phyloP scores from a whole-genome alignment of 208 protist species.

The Leishmania turanica region DNA sequence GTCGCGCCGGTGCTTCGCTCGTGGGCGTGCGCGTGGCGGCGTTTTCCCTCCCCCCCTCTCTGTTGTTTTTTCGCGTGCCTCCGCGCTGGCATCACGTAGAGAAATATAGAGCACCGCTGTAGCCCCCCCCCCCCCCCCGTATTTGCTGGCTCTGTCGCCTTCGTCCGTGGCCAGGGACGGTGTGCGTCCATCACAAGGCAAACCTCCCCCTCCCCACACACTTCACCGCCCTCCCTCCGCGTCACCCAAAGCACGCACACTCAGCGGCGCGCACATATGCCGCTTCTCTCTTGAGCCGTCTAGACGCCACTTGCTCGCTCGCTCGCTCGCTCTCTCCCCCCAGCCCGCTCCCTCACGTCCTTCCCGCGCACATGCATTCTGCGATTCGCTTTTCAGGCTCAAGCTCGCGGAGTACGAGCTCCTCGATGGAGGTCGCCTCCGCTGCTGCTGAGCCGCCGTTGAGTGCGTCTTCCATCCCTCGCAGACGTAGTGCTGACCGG shows the following conservation, averaged over 20 bases:
- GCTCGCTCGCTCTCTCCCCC: no score
- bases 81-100: no score
- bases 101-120: no score
- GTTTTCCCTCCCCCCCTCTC: neutral
- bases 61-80: neutral
- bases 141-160: neutral
- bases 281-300: neutral
- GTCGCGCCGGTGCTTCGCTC: no score
- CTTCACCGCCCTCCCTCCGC: neutral
- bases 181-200: neutral
- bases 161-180: neutral
- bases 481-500: neutral
- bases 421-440: neutral
- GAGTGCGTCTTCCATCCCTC: slow-evolving; percentile 5
- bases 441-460: neutral
- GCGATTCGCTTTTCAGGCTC: slow-evolving; percentile 31
- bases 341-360: neutral
- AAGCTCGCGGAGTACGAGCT: slow-evolving; percentile 4
- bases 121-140: neutral
- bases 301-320: neutral
- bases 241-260: neutral
- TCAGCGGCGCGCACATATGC: neutral
- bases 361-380: neutral
- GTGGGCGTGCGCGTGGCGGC: neutral
- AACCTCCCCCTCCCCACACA: no score